Evolutionary conservation across 805 yeast genomes (phyloP), one percentile per base, ranked within the genome.

Genomic region (Starmerella sp.): DNA sequence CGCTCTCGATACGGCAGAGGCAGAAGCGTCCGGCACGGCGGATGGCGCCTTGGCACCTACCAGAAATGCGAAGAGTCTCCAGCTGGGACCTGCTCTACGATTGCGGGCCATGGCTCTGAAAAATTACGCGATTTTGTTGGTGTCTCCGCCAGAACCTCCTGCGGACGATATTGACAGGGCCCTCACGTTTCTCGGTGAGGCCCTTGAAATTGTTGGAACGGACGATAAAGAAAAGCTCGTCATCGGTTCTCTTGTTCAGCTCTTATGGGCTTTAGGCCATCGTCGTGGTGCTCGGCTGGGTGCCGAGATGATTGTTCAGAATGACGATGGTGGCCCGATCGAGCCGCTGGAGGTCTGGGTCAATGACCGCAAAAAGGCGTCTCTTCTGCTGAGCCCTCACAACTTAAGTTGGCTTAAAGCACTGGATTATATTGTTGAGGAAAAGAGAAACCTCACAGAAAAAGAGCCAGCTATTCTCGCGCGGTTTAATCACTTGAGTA

Each of bases 101-200:
- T 72, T 93, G 36, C 76, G 95, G 51, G 89, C 86, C 64, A 72
- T 93, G 61, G 83, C 84, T 1, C 81, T 81, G 65, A 77, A 96
- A 60, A 93, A 91, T 65, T 72, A 95, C 55, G 96, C 95, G 0
- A 75, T 87, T 62, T 74, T 87, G 35, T 77, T 81, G 57, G 75
- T 85, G 31, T 60, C 76, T 10, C 59, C 67, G 11, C 52, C 61
- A 6, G 63, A 63, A 17, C 57, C 55, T 15, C 38, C 51, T 3
- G 29, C 14, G 0, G 55, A 47, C 14, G 35, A 11, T 9, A 49
- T 52, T 1, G 51, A 51, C n/a, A 51, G 45, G 29, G 60, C 60
- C 5, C 49, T 57, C 17, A 43, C 15, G 13, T 57, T 7, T 32
- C 42, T 58, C 4, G 47, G 36, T 3, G 63, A 59, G 17, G 57